Percentiles rank a stretch among this genome's conserved stretches.
Conservation (phyloP, 164 flowering plant genomes). For the Magnolia kwangsiensis region DNA sequence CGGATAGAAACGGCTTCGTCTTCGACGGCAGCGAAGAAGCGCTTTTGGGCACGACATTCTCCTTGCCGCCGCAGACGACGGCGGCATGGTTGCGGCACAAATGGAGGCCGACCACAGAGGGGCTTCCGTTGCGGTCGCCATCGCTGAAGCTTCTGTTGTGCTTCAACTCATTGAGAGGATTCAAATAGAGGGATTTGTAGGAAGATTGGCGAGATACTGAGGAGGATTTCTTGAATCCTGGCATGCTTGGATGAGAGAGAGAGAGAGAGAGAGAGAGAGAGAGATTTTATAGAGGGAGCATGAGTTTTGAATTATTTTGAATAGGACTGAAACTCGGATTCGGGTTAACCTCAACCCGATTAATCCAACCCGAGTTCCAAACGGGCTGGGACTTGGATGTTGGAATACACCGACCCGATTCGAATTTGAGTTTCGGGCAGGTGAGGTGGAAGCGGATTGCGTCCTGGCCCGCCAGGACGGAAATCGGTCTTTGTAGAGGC, state of each 20-base stretch:
- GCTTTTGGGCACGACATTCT: slow-evolving; percentile 35
- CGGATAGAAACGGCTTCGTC: slow-evolving; percentile 11
- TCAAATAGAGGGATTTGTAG: slow-evolving; percentile 44
- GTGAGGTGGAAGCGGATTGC: too few species aligned
- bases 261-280: slow-evolving; percentile 2
- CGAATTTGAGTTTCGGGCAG: too few species aligned
- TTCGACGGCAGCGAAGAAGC: neutral
- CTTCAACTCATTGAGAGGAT: slow-evolving; percentile 47
- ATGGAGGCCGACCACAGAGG: slow-evolving; percentile 14
- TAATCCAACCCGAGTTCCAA: too few species aligned
- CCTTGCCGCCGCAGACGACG: slow-evolving; percentile 29
- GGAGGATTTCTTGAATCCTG: slow-evolving; percentile 30
- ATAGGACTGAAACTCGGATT: neutral
- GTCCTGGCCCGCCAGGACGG: too few species aligned
- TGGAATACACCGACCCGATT: too few species aligned
- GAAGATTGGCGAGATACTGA: slow-evolving; percentile 39
- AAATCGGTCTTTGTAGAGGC: too few species aligned
- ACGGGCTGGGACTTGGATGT: too few species aligned
- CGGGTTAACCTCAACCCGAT: too few species aligned
- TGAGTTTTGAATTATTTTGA: neutral
- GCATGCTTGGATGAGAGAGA: slow-evolving; percentile 21
- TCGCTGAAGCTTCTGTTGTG: slow-evolving; percentile 46
- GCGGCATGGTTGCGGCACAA: slow-evolving; percentile 18
- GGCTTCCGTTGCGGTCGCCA: slow-evolving; percentile 11
- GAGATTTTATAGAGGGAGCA: neutral